A percentile compares a stretch with the other conserved stretches of the same genome.
Conservation (phyloP, 2,329 filamentous ascomycete genomes). For the Furcasterigmium furcatum region DNA sequence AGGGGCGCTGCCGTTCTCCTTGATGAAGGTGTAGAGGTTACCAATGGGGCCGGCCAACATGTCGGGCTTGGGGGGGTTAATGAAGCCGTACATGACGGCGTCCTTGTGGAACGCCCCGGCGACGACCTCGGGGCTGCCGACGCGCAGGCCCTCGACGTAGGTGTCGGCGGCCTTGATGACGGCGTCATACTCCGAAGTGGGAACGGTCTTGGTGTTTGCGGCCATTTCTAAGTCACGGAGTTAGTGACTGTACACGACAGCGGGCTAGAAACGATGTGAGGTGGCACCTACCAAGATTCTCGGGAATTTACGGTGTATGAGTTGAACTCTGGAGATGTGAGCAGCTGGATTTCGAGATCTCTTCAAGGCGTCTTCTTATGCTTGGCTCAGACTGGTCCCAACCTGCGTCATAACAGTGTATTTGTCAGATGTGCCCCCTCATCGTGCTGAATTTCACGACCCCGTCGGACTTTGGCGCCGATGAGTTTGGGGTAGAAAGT, state of each 20-base stretch:
- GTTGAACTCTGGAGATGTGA: background rate
- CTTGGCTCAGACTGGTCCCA: no score
- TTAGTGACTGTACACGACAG: background rate
- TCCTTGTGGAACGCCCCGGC: constrained; percentile 10
- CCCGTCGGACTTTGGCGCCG: no score
- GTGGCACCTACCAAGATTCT: no score
- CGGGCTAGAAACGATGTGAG: no score
- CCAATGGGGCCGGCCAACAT: constrained; percentile 4
- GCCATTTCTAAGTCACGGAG: background rate
- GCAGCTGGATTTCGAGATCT: background rate
- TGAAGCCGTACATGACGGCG: constrained; percentile 11
- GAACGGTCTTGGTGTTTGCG: background rate
- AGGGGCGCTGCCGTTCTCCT: background rate
- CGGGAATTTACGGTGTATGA: no score
- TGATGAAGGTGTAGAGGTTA: background rate
- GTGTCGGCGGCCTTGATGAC: constrained; percentile 5
- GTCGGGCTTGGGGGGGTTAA: background rate
- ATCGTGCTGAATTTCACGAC: no score
- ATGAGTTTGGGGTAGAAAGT: no score
- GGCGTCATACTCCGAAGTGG: constrained; percentile 8
- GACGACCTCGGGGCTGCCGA: background rate
- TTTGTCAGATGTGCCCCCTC: no score
- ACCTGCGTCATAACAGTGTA: no score
- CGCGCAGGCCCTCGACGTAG: constrained; percentile 8
- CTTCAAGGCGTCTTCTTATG: background rate